phyloP scores from a whole-genome alignment of 1,284 basidiomycete species.

The Kalmanozyma brasiliensis region DNA sequence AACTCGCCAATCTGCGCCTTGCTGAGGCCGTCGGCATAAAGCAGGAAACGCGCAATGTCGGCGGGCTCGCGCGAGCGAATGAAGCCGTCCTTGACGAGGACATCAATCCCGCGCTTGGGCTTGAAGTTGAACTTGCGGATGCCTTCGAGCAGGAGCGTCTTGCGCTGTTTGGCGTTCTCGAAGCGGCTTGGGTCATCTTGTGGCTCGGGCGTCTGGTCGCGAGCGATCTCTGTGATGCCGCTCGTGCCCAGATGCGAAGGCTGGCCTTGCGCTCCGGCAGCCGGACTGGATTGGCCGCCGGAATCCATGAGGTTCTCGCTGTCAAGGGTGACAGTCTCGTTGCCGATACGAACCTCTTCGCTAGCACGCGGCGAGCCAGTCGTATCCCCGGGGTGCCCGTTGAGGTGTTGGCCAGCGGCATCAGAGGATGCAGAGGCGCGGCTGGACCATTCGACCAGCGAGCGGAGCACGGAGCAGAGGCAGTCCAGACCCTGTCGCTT shows the following conservation, averaged over 20 bases:
- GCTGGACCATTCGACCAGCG: slow-evolving; percentile 63
- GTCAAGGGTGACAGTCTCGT: slow-evolving; percentile 50
- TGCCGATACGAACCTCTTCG: slow-evolving; percentile 52
- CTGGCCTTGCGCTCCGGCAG: slow-evolving; percentile 6
- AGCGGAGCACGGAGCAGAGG: slow-evolving; percentile 65
- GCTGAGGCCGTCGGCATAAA: slow-evolving; percentile 89
- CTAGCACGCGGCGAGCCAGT: slow-evolving; percentile 42
- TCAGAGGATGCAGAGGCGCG: slow-evolving; percentile 30
- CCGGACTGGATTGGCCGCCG: slow-evolving; percentile 23
- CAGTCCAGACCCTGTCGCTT: slow-evolving; percentile 67
- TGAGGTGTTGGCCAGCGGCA: slow-evolving; percentile 17
- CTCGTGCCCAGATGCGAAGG: slow-evolving; percentile 11
- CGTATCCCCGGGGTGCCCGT: slow-evolving; percentile 17
- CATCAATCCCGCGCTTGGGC: slow-evolving; percentile 86
- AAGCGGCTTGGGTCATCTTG: slow-evolving; percentile 90
- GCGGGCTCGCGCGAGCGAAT: slow-evolving; percentile 80
- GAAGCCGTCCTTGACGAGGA: slow-evolving; percentile 88
- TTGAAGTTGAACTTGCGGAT: slow-evolving; percentile 99
- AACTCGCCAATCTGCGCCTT: slow-evolving; percentile 98
- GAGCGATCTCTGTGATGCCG: slow-evolving; percentile 20
- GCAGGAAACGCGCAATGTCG: slow-evolving; percentile 87
- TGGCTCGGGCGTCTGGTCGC: slow-evolving; percentile 31
- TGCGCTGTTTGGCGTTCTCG: slow-evolving; percentile 95
- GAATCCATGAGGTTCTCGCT: slow-evolving; percentile 47
- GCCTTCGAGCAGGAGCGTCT: slow-evolving; percentile 92